Base-by-base conservation (phyloP, 2,329 filamentous ascomycete genomes). In the Cytospora schulzeri region DNA sequence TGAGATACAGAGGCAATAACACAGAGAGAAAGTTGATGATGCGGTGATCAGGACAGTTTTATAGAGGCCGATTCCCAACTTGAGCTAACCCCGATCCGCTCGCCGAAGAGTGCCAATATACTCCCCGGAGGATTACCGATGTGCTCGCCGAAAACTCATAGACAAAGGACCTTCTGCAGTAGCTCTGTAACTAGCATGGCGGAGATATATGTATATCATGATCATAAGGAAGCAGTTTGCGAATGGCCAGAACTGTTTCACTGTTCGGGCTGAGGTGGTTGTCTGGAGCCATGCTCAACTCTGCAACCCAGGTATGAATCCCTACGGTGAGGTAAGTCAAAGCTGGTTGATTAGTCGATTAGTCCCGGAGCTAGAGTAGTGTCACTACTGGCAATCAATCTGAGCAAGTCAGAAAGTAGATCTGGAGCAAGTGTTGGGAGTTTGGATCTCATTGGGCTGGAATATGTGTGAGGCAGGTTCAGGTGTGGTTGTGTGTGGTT, bases 21-120 rank as follows among this genome's bases (percentile, higher is more conserved):
- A 50, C 1, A 22, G 45, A 17, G 12, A 17, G 15, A 24, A 12
- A 11, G 14, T 29, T 0, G 26, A 31, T 54, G 31, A 29, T 38
- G 31, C 33, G 26, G 19, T 22, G 19, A 17, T 24, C 22, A 24
- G 7, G 33, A 24, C 29, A 31, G 2, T 29, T 3, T 41, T 38
- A 31, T 31, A 38, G n/a, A 3, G 11, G 28, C 26, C 12, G 26
- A 29, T 5, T 57, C 53, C 60, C 22, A 19, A 51, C 31, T 38
- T 45, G 22, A 15, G 38, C 59, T 62, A 62, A 33, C 12, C 59
- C 33, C 11, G 28, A 56, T 62, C 9, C 15, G 52, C 52, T 62
- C 59, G 59, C 59, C 59, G 59, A 50, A 56, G 19, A 35, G 35
- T 33, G 24, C 17, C n/a, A n/a, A n/a, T 33, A 33, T 33, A 33